Percentiles rank a stretch among this genome's conserved stretches.
Conservation (phyloP, 148 eudicot genomes). For the Camellia granthamiana region DNA sequence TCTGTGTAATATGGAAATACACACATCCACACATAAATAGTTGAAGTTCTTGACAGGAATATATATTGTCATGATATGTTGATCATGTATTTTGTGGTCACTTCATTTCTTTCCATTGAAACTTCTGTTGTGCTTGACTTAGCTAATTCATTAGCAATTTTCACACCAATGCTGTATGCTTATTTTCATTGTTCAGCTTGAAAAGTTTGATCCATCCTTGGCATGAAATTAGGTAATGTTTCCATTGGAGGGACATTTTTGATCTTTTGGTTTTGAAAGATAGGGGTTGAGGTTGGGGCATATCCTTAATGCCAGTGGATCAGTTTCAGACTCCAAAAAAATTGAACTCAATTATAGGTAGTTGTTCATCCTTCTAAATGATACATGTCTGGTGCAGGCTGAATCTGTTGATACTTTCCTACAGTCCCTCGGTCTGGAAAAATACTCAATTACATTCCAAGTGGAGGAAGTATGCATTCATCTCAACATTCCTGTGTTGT, state of each 20-base stretch:
- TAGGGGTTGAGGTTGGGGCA: background rate
- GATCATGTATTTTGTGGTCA: background rate
- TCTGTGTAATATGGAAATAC: background rate
- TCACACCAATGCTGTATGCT: background rate
- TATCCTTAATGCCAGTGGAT: background rate
- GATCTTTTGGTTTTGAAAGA: background rate
- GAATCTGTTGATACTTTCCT: conserved; percentile 60
- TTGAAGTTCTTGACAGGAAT: background rate
- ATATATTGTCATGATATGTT: background rate
- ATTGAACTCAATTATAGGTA: background rate
- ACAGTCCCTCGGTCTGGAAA: conserved; percentile 56
- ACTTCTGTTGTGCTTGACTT: background rate
- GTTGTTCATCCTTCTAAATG: background rate
- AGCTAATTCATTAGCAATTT: background rate
- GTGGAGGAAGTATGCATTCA: conserved; percentile 53
- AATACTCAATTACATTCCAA: conserved; percentile 53
- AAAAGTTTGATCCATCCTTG: background rate
- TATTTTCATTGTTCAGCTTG: background rate
- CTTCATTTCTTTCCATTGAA: background rate
- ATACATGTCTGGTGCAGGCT: conserved; percentile 30
- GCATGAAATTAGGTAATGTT: background rate
- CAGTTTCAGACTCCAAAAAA: background rate
- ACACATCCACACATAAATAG: background rate
- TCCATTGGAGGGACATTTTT: background rate
- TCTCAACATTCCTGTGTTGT: background rate